Conservation (phyloP, 2,329 filamentous ascomycete species). For the Penicillium oxalicum region DNA sequence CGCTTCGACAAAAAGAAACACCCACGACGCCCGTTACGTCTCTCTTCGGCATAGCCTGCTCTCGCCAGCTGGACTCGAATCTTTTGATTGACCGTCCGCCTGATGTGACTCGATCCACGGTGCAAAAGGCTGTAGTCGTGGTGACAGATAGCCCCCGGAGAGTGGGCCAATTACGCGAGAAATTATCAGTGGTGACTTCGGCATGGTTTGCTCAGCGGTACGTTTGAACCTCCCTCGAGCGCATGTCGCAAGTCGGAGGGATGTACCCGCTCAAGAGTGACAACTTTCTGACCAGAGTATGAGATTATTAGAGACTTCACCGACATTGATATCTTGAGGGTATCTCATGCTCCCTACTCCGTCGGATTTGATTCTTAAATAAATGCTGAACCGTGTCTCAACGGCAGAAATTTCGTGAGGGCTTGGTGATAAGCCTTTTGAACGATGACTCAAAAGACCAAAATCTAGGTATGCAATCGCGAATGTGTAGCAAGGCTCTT, state of each 20-base stretch:
- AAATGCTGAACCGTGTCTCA: conserved; percentile 14
- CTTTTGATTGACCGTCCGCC: conserved; percentile 70
- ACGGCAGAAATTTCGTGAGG: conserved; percentile 75
- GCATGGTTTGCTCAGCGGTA: conserved; percentile 92
- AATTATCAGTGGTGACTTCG: conserved; percentile 81
- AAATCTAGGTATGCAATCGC: conserved; percentile 63
- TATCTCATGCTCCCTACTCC: conserved; percentile 13
- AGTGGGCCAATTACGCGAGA: conserved; percentile 85
- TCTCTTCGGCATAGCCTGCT: conserved; percentile 93
- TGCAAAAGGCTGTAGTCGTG: conserved; percentile 96
- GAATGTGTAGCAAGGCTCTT: too few relatives aligned
- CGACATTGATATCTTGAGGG: conserved; percentile 79
- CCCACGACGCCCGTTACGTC: conserved; percentile 58
- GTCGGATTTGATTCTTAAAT: neutral
- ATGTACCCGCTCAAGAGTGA: neutral
- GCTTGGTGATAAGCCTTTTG: conserved; percentile 55
- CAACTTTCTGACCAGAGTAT: conserved; percentile 2
- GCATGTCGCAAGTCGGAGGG: neutral
- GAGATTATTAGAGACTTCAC: conserved; percentile 63
- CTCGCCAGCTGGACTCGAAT: conserved; percentile 77
- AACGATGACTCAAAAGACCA: conserved; percentile 71
- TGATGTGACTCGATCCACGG: conserved; percentile 93
- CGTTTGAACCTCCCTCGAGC: conserved; percentile 15
- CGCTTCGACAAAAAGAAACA: conserved; percentile 58
- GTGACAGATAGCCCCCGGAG: conserved; percentile 85